Conservation (phyloP, 2,329 filamentous ascomycete genomes). For the Sporothrix euskadiensis region DNA sequence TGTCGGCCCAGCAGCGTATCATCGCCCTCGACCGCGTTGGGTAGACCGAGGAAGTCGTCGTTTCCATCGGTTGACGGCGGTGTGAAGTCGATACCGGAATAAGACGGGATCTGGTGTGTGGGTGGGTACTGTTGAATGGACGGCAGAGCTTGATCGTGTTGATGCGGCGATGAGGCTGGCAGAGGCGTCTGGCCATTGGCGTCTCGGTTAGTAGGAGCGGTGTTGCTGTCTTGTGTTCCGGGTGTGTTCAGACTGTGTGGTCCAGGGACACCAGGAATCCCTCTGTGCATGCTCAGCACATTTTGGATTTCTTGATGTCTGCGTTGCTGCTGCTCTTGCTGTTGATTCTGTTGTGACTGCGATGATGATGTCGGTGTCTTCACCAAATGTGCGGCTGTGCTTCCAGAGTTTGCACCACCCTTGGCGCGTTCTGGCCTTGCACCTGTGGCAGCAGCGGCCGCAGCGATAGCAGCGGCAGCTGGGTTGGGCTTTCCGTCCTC, state of each 20-base stretch:
- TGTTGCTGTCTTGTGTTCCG: neutral
- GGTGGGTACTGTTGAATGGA: constrained; percentile 3
- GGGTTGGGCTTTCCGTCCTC: constrained; percentile 27
- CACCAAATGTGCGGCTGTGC: neutral
- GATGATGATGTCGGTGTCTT: neutral
- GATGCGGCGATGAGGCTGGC: neutral
- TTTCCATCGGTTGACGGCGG: constrained; percentile 23
- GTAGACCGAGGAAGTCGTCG: constrained; percentile 22
- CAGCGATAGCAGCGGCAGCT: neutral
- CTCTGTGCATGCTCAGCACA: neutral
- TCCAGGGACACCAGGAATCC: neutral
- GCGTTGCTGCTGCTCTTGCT: neutral
- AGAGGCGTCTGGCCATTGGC: neutral
- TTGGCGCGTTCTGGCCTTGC: neutral
- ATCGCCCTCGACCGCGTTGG: neutral
- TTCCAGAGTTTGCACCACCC: neutral
- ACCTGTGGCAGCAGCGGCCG: neutral
- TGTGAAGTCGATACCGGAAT: constrained; percentile 24
- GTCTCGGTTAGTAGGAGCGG: neutral
- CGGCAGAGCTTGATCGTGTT: neutral
- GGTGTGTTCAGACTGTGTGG: neutral
- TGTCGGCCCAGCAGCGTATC: constrained; percentile 5
- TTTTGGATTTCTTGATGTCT: constrained; percentile 20
- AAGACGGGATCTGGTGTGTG: constrained; percentile 11
- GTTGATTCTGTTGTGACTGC: neutral